Conservation (phyloP, 169 alveolate species). For the Eimeria nieschulzi region DNA sequence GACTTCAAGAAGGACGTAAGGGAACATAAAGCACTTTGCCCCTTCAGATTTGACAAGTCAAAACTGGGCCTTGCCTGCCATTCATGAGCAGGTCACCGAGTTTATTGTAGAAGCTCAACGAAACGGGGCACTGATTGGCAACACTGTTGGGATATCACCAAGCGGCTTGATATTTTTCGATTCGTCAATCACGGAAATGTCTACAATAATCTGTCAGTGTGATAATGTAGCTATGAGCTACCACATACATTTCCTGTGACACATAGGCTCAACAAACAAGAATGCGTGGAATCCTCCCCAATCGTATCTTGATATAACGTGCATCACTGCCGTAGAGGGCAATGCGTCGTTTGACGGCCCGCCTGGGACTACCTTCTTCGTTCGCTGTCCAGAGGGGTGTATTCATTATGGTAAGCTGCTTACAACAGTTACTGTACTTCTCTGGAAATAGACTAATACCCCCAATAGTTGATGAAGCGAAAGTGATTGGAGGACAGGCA, state of each 20-base stretch:
- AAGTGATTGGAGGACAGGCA: slow-evolving; percentile 86
- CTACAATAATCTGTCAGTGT: slow-evolving; percentile 36
- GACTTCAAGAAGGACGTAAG: slow-evolving; percentile 79
- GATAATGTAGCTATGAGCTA: not conserved
- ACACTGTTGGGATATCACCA: slow-evolving; percentile 35
- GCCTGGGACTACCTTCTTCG: slow-evolving; percentile 82
- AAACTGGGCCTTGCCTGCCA: not conserved
- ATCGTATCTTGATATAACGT: slow-evolving; percentile 81
- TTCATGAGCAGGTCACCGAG: slow-evolving; percentile 26
- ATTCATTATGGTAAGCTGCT: slow-evolving; percentile 78
- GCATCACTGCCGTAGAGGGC: slow-evolving; percentile 82
- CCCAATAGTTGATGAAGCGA: slow-evolving; percentile 44
- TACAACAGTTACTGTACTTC: not conserved
- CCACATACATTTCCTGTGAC: too few species aligned
- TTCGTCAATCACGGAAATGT: slow-evolving; percentile 55
- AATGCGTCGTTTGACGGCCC: slow-evolving; percentile 84
- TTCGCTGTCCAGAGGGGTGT: slow-evolving; percentile 89
- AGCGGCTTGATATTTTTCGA: slow-evolving; percentile 52
- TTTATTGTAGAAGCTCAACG: not conserved
- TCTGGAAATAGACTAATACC: not conserved
- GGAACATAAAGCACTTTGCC: slow-evolving; percentile 21
- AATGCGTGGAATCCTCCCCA: slow-evolving; percentile 82
- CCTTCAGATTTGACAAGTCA: slow-evolving; percentile 56
- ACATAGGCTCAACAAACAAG: slow-evolving; percentile 80
- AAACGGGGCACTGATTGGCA: not conserved